Base-by-base conservation (phyloP, 768 basidiomycete species). In the Kwoniella mangroviensis region DNA sequence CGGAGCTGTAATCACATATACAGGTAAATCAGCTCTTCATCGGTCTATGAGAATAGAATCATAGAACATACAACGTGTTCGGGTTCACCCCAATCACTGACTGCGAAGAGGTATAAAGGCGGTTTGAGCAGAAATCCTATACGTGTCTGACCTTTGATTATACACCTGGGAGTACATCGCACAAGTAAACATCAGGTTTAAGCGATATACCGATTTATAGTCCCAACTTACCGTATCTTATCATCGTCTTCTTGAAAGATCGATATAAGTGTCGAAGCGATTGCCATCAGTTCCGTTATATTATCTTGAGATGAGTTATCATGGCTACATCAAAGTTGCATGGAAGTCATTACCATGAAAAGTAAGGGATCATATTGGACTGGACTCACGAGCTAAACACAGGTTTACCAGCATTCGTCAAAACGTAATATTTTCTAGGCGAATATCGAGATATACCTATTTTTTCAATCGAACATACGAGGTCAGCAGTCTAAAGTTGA, bases 361-460 rank as follows among this genome's bases (percentile, higher is more conserved):
- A 34, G 34, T 34, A 49, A 49, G 45, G 45, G 10, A 19, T 13
- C 19, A 49, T 15, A 49, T 13, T 56, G 55, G 22, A 53, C 42
- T 61, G 28, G 45, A 74, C 85, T 69, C 82, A 92, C 94, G 92
- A 93, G 53, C 89, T 86, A 79, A 92, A 99, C 12, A 99, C 94
- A n/a, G 95, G 95, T 83, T 99, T 98, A 34, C 97, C 97, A 40
- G 97, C 97, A 71, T 95, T 90, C 0, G 95, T 98, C 21, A 98
- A 86, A 17, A 98, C 88, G 79, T 92, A 97, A 82, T 98, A 99
- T 79, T 93, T 89, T 63, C 94, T 87, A 17, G 75, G 67, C 15
- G 58, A 55, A 45, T 70, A 72, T 41, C 41, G 34, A 11, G 19
- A 42, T 7, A 22, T 42, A 43, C 40, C 58, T 60, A 43, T 10